Conservation (phyloP, 345 rosid genomes). For the Ailanthus altissimus region DNA sequence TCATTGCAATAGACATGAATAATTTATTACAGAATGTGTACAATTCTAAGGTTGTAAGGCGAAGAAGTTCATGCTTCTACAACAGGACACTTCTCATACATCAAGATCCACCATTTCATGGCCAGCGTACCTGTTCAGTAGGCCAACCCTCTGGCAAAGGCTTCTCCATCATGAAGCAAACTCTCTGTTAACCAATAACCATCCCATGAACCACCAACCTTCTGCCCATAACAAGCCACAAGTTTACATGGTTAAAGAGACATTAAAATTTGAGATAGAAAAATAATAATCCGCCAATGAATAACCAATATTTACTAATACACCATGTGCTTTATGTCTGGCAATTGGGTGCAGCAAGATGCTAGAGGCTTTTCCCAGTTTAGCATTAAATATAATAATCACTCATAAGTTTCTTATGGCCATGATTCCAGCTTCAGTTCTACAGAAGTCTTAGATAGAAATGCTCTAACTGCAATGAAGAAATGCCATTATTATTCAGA, state of each 20-base stretch:
- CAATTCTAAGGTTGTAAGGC: background rate
- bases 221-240: conserved; percentile 45
- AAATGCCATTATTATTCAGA: conserved; percentile 21
- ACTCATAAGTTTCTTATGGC: background rate
- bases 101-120: background rate
- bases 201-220: conserved; percentile 91
- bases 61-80: background rate
- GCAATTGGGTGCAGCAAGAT: background rate
- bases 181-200: conserved; percentile 97
- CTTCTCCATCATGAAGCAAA: conserved; percentile 81
- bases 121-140: conserved; percentile 41
- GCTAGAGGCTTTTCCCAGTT: background rate
- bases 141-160: conserved; percentile 83
- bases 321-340: no score
- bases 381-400: background rate
- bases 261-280: background rate
- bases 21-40: conserved; percentile 21
- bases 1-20: background rate
- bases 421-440: background rate
- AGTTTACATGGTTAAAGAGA: background rate
- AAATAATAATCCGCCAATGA: background rate
- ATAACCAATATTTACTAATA: background rate
- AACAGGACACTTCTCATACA: background rate
- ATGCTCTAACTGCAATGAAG: background rate
- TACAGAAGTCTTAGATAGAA: background rate